These are phyloP conservation scores for Hyaloperonospora arabidopsidis DNA, from an alignment of 352 stramenopile genomes.

Conservation along the genomic window DNA sequence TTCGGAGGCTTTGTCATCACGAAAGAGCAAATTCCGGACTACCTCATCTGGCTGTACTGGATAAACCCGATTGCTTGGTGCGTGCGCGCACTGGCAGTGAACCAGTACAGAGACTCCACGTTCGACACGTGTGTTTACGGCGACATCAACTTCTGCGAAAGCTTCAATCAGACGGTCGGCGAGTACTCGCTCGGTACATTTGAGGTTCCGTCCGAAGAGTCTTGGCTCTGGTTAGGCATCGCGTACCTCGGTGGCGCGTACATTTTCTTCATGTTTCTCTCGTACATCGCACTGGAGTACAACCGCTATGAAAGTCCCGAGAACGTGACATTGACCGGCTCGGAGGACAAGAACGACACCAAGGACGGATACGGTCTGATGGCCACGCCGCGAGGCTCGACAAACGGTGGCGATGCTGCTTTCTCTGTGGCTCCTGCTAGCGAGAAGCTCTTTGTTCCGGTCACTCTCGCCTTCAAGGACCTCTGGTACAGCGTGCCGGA, in stretches of 20 bases:
- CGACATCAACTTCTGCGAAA: constrained; percentile 21
- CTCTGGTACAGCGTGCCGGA: constrained; percentile 16
- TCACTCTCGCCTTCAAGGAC: constrained; percentile 15
- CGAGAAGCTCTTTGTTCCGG: constrained; percentile 5
- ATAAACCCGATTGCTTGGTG: constrained; percentile 16
- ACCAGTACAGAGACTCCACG: constrained; percentile 19
- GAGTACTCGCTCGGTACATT: constrained; percentile 16
- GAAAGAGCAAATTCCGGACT: constrained; percentile 20
- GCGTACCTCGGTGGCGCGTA: constrained; percentile 4
- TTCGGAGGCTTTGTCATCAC: constrained; percentile 16
- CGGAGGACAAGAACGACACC: background rate
- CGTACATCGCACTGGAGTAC: constrained; percentile 13
- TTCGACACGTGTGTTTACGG: constrained; percentile 27
- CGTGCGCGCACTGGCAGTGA: constrained; percentile 15
- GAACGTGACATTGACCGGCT: constrained; percentile 1
- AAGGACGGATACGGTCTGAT: constrained; percentile 5
- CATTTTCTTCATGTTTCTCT: constrained; percentile 13
- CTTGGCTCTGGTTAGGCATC: constrained; percentile 20
- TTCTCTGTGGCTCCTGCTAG: background rate
- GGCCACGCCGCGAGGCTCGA: constrained; percentile 2
- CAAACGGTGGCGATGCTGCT: background rate
- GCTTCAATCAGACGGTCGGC: constrained; percentile 17
- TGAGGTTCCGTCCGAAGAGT: constrained; percentile 14
- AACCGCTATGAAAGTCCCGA: constrained; percentile 15
- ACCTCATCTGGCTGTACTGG: constrained; percentile 21